Evolutionary conservation across 371 early-diverging fungal genomes (phyloP), one percentile per base, ranked within the genome.

Genomic region (Mucor indicus): DNA sequence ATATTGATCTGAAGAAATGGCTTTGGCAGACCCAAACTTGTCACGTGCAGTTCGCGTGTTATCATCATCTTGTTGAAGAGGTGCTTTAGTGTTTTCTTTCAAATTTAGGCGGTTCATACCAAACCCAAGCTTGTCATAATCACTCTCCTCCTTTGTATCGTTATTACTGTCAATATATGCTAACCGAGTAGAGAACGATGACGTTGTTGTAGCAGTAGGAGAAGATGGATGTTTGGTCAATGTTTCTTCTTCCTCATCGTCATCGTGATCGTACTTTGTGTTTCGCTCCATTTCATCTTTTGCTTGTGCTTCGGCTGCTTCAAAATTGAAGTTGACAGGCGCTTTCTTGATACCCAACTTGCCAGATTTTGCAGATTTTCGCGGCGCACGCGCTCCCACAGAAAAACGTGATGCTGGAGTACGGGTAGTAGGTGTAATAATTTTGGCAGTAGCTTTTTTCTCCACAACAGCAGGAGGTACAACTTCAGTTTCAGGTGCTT

Each of bases 301-400:
- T 4, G 96, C 98, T 24, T 81, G 78, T 12, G 92, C 89, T 53
- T 92, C 95, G 1, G 91, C 93, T 57, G 89, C 93, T 39, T 93
- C 98, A 76, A 96, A 96, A 65, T 89, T 90, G 55, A 84, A 76
- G 21, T 87, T 87, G 24, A 82, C 80, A 9, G 71, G 66, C 32
- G 86, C 87, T 50, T 88, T 89, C 60, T 89, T 89, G 23, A 87
- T 86, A 8, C 93, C 94, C 12, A 92, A 68, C 45, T 86, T 88
- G 57, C 87, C 86, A 13, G 85, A 57, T 58, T 86, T 86, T 2
- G 65, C 64, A 30, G 69, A 63, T 44, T 71, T 68, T 38, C 72
- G 53, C 10, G 75, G 60, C 15, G 53, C 55, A 21, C 61, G 55
- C 15, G 44, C 44, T 53, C 65, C 40, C 50, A 62, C 39, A 55